Percentiles rank a stretch among this genome's conserved stretches.
Conservation (phyloP, 2,329 filamentous ascomycete species). For the Penicillium sclerotigenum region DNA sequence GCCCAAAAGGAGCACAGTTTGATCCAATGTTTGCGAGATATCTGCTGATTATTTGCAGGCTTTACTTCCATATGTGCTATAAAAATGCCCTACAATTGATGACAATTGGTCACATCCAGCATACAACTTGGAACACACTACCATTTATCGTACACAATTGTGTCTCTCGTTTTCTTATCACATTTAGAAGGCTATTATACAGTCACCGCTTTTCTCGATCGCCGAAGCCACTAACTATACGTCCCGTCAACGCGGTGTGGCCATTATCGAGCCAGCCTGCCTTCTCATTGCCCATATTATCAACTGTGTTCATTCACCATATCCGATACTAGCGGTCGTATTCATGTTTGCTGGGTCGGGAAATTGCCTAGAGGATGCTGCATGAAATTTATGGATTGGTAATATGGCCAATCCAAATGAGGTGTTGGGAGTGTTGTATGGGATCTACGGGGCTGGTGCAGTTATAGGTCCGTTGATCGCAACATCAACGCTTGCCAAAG, state of each 20-base stretch:
- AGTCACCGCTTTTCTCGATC: conserved; percentile 46
- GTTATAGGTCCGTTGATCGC: conserved; percentile 68
- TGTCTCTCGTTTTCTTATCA: conserved; percentile 50
- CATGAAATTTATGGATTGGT: conserved; percentile 63
- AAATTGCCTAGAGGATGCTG: conserved; percentile 49
- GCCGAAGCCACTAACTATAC: conserved; percentile 42
- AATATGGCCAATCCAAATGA: conserved; percentile 73
- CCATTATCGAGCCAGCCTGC: conserved; percentile 58
- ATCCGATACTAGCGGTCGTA: conserved; percentile 40
- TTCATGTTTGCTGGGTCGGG: conserved; percentile 44
- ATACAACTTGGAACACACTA: conserved; percentile 48
- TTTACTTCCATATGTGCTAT: conserved; percentile 54
- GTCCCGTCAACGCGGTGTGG: conserved; percentile 67
- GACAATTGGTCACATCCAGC: neutral
- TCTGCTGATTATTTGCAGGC: conserved; percentile 32
- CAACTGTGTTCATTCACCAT: conserved; percentile 41
- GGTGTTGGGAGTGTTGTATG: conserved; percentile 69
- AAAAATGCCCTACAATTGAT: conserved; percentile 24
- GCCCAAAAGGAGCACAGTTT: neutral
- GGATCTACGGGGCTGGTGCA: conserved; percentile 69
- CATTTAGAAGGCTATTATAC: conserved; percentile 51
- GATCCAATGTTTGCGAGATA: neutral
- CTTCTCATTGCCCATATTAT: conserved; percentile 40
- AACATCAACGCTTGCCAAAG: conserved; percentile 68
- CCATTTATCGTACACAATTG: conserved; percentile 46